phyloP scores from a whole-genome alignment of 2,329 filamentous ascomycete species.

The Lecanoromycetidae sp. region DNA sequence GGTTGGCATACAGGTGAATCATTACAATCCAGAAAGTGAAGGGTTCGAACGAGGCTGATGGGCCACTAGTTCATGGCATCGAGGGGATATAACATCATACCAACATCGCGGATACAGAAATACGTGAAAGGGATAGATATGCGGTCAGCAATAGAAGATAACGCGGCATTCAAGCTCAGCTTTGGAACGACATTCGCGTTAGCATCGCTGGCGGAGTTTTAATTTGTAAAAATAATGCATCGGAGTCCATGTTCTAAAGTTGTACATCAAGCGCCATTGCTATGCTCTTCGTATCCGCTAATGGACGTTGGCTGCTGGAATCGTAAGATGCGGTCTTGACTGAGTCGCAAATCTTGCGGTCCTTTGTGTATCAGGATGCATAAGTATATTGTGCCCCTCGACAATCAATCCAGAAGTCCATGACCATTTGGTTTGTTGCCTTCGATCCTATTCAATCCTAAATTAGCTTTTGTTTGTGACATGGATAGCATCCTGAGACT shows the following conservation, averaged over 20 bases:
- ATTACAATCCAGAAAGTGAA: neutral
- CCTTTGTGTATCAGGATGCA: slow-evolving; percentile 15
- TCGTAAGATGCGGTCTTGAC: too few relatives aligned
- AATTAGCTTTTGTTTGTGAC: too few relatives aligned
- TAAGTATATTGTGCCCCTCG: slow-evolving; percentile 34
- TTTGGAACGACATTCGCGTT: slow-evolving; percentile 18
- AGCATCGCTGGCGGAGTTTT: slow-evolving; percentile 17
- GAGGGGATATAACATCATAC: slow-evolving; percentile 16
- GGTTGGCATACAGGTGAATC: slow-evolving; percentile 14
- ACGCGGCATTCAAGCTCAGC: slow-evolving; percentile 28
- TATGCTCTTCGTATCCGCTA: too few relatives aligned
- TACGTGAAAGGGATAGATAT: slow-evolving; percentile 41
- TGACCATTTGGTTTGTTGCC: slow-evolving; percentile 53
- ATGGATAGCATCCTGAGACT: too few relatives aligned
- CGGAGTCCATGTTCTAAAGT: neutral
- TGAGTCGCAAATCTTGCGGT: too few relatives aligned
- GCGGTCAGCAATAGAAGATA: slow-evolving; percentile 27
- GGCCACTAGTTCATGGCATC: slow-evolving; percentile 13
- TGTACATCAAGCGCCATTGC: slow-evolving; percentile 1
- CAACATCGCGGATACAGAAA: slow-evolving; percentile 29
- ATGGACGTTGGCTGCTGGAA: too few relatives aligned
- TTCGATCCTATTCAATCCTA: too few relatives aligned
- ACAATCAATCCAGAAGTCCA: slow-evolving; percentile 61
- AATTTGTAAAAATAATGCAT: neutral
- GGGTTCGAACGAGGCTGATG: neutral